Conservation (phyloP, 208 protist genomes). For the Vickermania spadyakhi region DNA sequence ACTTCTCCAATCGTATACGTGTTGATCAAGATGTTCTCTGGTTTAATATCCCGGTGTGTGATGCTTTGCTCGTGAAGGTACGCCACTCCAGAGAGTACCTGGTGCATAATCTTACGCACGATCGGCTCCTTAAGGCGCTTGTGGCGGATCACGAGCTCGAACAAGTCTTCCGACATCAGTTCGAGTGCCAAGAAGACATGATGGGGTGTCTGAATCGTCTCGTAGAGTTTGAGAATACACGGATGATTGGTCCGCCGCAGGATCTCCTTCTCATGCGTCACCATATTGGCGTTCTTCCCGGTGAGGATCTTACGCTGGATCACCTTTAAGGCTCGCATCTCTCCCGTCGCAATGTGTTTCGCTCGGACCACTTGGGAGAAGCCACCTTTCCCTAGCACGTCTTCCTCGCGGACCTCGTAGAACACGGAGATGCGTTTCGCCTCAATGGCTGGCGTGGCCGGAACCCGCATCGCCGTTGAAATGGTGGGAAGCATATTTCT, state of each 20-base stretch:
- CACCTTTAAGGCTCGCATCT: conserved; percentile 69
- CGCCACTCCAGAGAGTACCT: conserved; percentile 44
- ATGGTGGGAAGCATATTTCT: too few species aligned
- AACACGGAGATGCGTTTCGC: conserved; percentile 37
- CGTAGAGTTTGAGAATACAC: conserved; percentile 74
- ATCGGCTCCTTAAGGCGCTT: conserved; percentile 56
- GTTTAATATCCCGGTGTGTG: conserved; percentile 85
- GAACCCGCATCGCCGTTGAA: conserved; percentile 47
- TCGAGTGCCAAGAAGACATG: conserved; percentile 80
- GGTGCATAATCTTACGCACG: conserved; percentile 53
- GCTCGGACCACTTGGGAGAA: conserved; percentile 75
- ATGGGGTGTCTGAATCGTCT: conserved; percentile 49
- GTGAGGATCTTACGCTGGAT: conserved; percentile 44
- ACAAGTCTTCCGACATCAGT: conserved; percentile 75
- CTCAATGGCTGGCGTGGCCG: conserved; percentile 59
- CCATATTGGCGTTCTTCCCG: conserved; percentile 73
- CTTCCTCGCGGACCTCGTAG: conserved; percentile 50
- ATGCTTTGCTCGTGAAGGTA: conserved; percentile 80
- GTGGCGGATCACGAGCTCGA: conserved; percentile 76
- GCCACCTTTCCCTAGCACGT: conserved; percentile 59
- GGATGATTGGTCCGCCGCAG: conserved; percentile 66
- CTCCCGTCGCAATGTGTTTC: conserved; percentile 36
- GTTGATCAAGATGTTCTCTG: too few species aligned
- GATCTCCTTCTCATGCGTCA: conserved; percentile 82
- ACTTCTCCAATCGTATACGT: conserved; percentile 79